These are phyloP conservation scores for Alternaria tenuissima DNA, from an alignment of 2,329 filamentous ascomycete genomes.

Conservation along the genomic window DNA sequence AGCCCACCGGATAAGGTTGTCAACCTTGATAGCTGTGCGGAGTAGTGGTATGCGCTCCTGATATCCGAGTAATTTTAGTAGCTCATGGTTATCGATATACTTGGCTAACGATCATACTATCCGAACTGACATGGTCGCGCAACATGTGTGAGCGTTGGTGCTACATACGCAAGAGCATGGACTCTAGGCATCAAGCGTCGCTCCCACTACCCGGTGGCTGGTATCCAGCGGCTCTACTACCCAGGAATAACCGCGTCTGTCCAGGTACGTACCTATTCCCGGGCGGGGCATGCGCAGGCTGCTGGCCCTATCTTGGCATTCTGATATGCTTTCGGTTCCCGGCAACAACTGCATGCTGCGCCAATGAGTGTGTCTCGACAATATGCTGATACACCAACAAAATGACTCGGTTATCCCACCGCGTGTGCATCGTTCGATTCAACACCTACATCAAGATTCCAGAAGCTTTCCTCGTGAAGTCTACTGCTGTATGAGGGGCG, in stretches of 20 bases:
- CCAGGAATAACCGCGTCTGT: conserved; percentile 12
- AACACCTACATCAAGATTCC: neutral
- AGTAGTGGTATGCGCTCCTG: neutral
- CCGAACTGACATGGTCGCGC: neutral
- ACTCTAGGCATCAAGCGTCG: neutral
- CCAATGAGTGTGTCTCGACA: neutral
- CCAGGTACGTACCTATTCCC: neutral
- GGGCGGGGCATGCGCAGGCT: neutral
- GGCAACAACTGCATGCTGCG: neutral
- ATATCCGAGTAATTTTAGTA: neutral
- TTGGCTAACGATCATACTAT: neutral
- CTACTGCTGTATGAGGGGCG: neutral
- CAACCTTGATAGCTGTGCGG: neutral
- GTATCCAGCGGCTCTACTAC: neutral
- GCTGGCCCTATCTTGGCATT: neutral
- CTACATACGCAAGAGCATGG: neutral
- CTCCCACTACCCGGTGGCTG: neutral
- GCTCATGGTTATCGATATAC: neutral
- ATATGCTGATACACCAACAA: neutral
- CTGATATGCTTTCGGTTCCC: neutral
- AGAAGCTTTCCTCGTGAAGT: neutral
- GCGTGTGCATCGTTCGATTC: neutral
- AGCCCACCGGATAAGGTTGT: neutral
- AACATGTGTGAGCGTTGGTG: neutral
- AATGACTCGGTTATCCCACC: neutral